A percentile compares a stretch with the other conserved stretches of the same genome.
Evolutionary conservation across 2,329 filamentous ascomycete species (phyloP).

Genomic region (Purpureocillium lavendulum): DNA sequence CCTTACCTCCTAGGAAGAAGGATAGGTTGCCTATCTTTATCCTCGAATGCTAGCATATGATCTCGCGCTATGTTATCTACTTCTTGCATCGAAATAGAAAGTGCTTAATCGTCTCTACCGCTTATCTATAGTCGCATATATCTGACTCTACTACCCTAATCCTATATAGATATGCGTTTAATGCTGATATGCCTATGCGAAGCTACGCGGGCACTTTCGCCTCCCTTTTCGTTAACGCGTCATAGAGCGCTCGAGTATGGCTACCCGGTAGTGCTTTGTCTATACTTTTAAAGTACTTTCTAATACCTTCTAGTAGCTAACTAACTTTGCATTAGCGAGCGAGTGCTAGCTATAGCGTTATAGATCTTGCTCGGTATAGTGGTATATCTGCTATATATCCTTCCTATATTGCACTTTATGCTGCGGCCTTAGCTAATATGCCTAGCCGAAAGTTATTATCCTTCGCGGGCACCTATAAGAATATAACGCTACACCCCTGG

Average conservation of each 20-base stretch:
- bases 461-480: constrained; percentile 2
- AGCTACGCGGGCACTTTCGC: constrained; percentile 1
- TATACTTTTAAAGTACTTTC: constrained; percentile 3
- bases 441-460: neutral
- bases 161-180: constrained; percentile 1
- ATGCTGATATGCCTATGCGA: constrained; percentile 2
- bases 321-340: neutral
- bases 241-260: constrained; percentile 1
- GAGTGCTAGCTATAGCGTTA: neutral
- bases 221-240: constrained; percentile 1
- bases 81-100: constrained; percentile 3
- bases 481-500: neutral
- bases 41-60: neutral
- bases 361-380: neutral
- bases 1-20: constrained; percentile 5
- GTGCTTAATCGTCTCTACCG: neutral
- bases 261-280: constrained; percentile 2
- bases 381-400: neutral
- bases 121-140: neutral
- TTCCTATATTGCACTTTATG: neutral
- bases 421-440: neutral
- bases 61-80: constrained; percentile 1
- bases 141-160: constrained; percentile 2
- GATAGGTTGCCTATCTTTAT: constrained; percentile 3
- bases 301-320: neutral